A percentile compares a stretch with the other conserved stretches of the same genome.
These are phyloP conservation scores for Coemansia sp. DNA, from an alignment of 371 early-diverging fungal genomes.

Conservation along the genomic window DNA sequence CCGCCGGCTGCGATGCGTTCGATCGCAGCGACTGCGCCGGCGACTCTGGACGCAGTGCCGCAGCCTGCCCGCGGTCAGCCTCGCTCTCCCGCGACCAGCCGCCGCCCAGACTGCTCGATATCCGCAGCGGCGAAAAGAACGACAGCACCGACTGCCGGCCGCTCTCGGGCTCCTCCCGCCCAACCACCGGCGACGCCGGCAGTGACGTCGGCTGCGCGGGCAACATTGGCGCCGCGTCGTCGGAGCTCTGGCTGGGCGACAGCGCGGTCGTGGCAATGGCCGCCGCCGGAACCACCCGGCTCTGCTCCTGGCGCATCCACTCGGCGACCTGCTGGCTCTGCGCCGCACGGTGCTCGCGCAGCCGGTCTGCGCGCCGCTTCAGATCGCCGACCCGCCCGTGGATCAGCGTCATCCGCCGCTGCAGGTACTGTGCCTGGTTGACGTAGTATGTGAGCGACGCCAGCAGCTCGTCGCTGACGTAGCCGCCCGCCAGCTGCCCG, in stretches of 20 bases:
- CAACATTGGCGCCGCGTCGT: background rate
- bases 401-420: slow-evolving; percentile 43
- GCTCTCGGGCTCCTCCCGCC: background rate
- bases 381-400: slow-evolving; percentile 29
- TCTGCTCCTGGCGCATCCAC: slow-evolving; percentile 31
- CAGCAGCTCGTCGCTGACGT: slow-evolving; percentile 20
- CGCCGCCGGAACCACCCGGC: slow-evolving; percentile 23
- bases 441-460: slow-evolving; percentile 36
- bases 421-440: slow-evolving; percentile 31
- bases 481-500: slow-evolving; percentile 7
- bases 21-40: slow-evolving; percentile 5
- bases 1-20: slow-evolving; percentile 5
- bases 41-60: background rate
- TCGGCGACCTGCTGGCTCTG: slow-evolving; percentile 32
- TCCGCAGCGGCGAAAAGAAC: slow-evolving; percentile 6
- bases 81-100: background rate
- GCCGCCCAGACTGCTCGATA: slow-evolving; percentile 4
- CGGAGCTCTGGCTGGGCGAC: background rate
- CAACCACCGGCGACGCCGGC: slow-evolving; percentile 5
- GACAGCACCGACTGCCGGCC: slow-evolving; percentile 1
- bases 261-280: too few relatives aligned
- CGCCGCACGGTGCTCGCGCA: slow-evolving; percentile 27
- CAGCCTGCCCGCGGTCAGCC: background rate
- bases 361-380: slow-evolving; percentile 39
- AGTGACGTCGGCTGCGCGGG: slow-evolving; percentile 11